These are phyloP conservation scores for Tetraselmis chui DNA, from an alignment of 139 green algal genomes.

Conservation along the genomic window DNA sequence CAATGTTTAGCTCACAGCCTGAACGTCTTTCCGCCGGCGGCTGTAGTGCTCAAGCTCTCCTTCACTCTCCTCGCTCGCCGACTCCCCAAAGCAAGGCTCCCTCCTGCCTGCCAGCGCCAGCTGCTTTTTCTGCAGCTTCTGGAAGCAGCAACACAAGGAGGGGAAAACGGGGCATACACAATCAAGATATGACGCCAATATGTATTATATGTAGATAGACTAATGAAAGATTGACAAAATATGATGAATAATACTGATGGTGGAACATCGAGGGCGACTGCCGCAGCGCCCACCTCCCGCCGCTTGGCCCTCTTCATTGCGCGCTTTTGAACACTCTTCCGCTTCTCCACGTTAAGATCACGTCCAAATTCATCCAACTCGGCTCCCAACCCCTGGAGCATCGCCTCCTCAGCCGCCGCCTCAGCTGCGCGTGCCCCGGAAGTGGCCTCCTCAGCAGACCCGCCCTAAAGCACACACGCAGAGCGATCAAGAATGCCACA, in stretches of 20 bases:
- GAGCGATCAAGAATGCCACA: background rate
- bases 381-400: conserved; percentile 37
- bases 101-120: conserved; percentile 12
- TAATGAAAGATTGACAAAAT: too few species aligned
- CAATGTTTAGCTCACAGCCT: conserved; percentile 23
- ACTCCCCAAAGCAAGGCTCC: conserved; percentile 21
- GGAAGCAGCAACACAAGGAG: too few species aligned
- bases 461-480: background rate
- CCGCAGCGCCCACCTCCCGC: background rate
- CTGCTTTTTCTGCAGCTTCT: conserved; percentile 10
- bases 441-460: background rate
- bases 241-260: too few species aligned
- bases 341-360: conserved; percentile 55
- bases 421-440: conserved; percentile 4
- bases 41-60: conserved; percentile 43
- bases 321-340: conserved; percentile 29
- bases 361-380: conserved; percentile 88
- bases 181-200: too few species aligned
- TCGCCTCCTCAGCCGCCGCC: conserved; percentile 57
- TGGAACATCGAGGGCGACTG: too few species aligned
- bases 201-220: too few species aligned
- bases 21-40: conserved; percentile 49
- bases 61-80: conserved; percentile 46
- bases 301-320: conserved; percentile 10
- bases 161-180: too few species aligned